Conservation (phyloP, 805 yeast genomes). For the Clavispora carvajalis region DNA sequence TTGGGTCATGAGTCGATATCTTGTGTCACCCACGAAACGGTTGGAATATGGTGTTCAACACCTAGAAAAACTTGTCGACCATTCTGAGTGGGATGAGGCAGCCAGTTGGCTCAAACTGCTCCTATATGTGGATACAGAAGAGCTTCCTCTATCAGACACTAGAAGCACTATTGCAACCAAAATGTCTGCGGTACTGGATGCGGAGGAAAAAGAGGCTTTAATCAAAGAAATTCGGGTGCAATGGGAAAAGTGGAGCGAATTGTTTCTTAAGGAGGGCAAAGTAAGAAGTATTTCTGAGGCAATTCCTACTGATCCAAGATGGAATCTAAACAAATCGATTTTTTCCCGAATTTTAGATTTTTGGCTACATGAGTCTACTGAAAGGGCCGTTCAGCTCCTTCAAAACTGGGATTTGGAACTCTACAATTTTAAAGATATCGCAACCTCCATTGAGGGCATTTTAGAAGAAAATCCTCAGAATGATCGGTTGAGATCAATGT, state of each 20-base stretch:
- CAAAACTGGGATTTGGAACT: slow-evolving; percentile 53
- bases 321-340: slow-evolving; percentile 27
- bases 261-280: slow-evolving; percentile 46
- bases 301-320: slow-evolving; percentile 47
- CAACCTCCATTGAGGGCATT: slow-evolving; percentile 42
- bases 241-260: slow-evolving; percentile 64
- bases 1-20: slow-evolving; percentile 66
- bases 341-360: slow-evolving; percentile 42
- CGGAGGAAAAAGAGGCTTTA: slow-evolving; percentile 15
- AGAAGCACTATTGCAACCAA: slow-evolving; percentile 24
- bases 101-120: slow-evolving; percentile 39
- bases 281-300: slow-evolving; percentile 41
- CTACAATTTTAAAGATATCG: slow-evolving; percentile 44
- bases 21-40: slow-evolving; percentile 47
- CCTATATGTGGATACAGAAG: slow-evolving; percentile 16
- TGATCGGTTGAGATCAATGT: slow-evolving; percentile 31
- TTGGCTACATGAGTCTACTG: slow-evolving; percentile 31
- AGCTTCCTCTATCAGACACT: slow-evolving; percentile 25
- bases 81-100: slow-evolving; percentile 52
- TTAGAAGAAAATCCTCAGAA: slow-evolving; percentile 24
- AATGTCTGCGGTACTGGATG: slow-evolving; percentile 8
- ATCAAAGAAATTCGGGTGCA: slow-evolving; percentile 26
- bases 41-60: slow-evolving; percentile 57
- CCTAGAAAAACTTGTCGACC: slow-evolving; percentile 38
- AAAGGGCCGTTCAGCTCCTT: slow-evolving; percentile 39